Evolutionary conservation across 768 basidiomycete species (phyloP), one percentile per base, ranked within the genome.

Genomic region (Ramaria rubella): DNA sequence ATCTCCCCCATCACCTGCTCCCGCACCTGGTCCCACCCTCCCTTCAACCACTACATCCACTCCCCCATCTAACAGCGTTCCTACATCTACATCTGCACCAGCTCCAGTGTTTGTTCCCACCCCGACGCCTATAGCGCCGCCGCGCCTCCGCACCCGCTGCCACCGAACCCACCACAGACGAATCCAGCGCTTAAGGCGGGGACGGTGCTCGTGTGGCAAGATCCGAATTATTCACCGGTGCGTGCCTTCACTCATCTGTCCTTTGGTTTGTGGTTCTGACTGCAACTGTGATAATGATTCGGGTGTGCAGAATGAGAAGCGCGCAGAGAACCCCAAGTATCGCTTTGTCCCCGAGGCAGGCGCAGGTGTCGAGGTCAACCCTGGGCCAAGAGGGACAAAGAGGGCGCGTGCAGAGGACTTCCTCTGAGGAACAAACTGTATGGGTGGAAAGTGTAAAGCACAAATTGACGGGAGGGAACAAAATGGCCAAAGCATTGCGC

Each of bases 361-460:
- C 15, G 70, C 71, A 21, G 68, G 68, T 55, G 67, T 68, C 60
- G 69, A 69, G 56, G 59, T 68, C 52, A 69, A 86, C n/a, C n/a
- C n/a, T 50, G 87, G 87, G 64, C 73, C 79, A 49, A 79, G 87
- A 61, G 89, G 90, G 48, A 89, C 84, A 75, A 93, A 93, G 70
- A 75, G 91, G 46, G 87, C 90, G 46, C 77, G 89, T 61, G 91
- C 91, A 30, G 90, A 92, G 70, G 91, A 93, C 69, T 90, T 89
- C 70, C 71, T 92, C 63, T 90, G 70, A 23, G n/a, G n/a, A n/a
- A n/a, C n/a, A n/a, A n/a, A n/a, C n/a, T n/a, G n/a, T n/a, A n/a
- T n/a, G n/a, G n/a, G n/a, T n/a, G n/a, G n/a, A n/a, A n/a, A n/a
- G n/a, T n/a, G n/a, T n/a, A n/a, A n/a, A n/a, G n/a, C n/a, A n/a